A percentile compares a stretch with the other conserved stretches of the same genome.
Evolutionary conservation across 225 moss, liverwort and hornwort species (phyloP).

Genomic region (Lunularia cruciata): DNA sequence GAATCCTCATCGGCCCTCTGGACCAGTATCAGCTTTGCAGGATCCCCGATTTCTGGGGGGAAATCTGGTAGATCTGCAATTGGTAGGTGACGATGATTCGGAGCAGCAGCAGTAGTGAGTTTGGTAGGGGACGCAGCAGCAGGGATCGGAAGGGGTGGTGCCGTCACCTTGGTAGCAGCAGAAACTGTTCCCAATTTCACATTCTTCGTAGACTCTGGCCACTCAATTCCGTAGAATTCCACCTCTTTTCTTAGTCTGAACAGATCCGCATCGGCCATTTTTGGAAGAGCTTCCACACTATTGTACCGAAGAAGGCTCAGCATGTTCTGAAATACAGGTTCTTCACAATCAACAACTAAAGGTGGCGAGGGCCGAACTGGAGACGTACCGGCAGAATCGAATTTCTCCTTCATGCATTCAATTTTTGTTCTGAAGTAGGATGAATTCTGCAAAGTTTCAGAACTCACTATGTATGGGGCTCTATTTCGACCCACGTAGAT

Average conservation of each 20-base stretch:
- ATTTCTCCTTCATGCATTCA: slow-evolving; percentile 48
- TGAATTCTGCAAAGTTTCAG: slow-evolving; percentile 55
- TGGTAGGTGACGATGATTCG: slow-evolving; percentile 4
- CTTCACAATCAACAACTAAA: slow-evolving; percentile 63
- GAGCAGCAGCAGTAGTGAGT: background rate
- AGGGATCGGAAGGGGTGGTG: background rate
- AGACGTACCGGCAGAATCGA: slow-evolving; percentile 21
- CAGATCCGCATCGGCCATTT: slow-evolving; percentile 58
- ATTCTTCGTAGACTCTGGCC: slow-evolving; percentile 27
- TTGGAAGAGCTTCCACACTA: slow-evolving; percentile 61
- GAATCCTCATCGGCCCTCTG: slow-evolving; percentile 54
- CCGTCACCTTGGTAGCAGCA: slow-evolving; percentile 26
- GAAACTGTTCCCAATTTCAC: slow-evolving; percentile 19
- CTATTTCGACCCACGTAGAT: slow-evolving; percentile 58
- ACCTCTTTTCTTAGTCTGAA: slow-evolving; percentile 62
- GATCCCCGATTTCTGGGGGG: slow-evolving; percentile 53
- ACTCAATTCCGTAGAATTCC: slow-evolving; percentile 68
- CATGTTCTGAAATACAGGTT: slow-evolving; percentile 59
- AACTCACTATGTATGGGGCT: slow-evolving; percentile 48
- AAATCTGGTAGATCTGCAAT: slow-evolving; percentile 51
- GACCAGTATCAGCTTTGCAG: slow-evolving; percentile 54
- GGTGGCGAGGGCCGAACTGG: slow-evolving; percentile 13
- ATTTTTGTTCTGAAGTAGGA: slow-evolving; percentile 54
- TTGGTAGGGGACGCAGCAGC: background rate
- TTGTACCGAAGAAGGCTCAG: slow-evolving; percentile 59